These are phyloP conservation scores for Fraxinus sp. DNA, from an alignment of 305 asterid species.

Conservation along the genomic window DNA sequence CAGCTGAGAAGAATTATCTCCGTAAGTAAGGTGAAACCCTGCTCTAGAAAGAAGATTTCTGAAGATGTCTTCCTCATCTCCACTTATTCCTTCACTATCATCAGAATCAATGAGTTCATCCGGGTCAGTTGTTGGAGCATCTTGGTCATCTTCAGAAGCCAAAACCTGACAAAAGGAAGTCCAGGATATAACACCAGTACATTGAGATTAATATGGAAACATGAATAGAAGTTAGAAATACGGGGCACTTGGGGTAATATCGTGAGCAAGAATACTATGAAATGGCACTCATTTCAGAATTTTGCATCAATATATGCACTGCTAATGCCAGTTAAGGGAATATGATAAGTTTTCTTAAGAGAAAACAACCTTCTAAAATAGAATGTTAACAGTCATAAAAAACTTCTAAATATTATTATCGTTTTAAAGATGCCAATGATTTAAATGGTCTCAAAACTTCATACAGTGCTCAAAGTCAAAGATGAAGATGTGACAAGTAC, in stretches of 20 bases:
- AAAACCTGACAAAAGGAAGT: constrained; percentile 62
- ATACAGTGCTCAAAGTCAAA: background rate
- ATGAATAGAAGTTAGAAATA: constrained; percentile 17
- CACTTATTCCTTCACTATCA: constrained; percentile 95
- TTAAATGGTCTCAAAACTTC: background rate
- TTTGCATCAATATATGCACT: background rate
- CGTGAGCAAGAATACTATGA: background rate
- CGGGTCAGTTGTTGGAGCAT: constrained; percentile 95
- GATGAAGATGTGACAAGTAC: background rate
- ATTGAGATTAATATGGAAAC: constrained; percentile 14
- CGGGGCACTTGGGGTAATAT: background rate
- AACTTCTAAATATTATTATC: background rate
- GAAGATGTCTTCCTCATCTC: constrained; percentile 97
- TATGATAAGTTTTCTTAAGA: background rate
- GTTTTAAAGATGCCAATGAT: too few relatives aligned
- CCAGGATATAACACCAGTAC: constrained; percentile 19
- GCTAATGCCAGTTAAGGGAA: background rate
- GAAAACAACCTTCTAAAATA: background rate
- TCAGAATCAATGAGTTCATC: constrained; percentile 96
- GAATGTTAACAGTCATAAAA: background rate
- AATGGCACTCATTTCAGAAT: background rate
- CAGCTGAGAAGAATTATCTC: constrained; percentile 88
- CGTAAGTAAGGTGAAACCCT: constrained; percentile 95
- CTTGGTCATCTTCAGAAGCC: constrained; percentile 97
- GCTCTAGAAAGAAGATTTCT: constrained; percentile 96